A percentile compares a stretch with the other conserved stretches of the same genome.
Evolutionary conservation across 2,329 filamentous ascomycete species (phyloP).

Genomic region (Penicillium sumatraense): DNA sequence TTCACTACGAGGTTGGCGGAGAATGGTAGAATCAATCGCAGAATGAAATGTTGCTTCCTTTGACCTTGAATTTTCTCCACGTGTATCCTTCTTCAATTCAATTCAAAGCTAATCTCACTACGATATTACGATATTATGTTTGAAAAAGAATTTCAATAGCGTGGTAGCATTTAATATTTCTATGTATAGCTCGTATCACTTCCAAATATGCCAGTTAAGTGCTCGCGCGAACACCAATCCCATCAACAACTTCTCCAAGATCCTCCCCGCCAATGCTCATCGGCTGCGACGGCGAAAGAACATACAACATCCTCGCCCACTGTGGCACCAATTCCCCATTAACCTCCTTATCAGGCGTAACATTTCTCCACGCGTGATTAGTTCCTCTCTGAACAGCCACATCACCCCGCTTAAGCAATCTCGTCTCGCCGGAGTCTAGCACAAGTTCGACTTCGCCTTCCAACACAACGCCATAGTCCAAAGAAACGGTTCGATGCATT

Average conservation of each 20-base stretch:
- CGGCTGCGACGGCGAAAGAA: constrained; percentile 27
- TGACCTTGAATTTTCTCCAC: too few relatives aligned
- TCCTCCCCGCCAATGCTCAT: constrained; percentile 28
- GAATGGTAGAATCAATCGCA: constrained; percentile 54
- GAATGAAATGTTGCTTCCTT: too few relatives aligned
- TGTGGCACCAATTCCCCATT: constrained; percentile 17
- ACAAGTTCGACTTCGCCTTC: constrained; percentile 26
- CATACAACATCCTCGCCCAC: constrained; percentile 36
- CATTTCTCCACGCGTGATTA: constrained; percentile 38
- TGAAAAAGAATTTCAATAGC: too few relatives aligned
- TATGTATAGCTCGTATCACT: too few relatives aligned
- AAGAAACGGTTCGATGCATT: constrained; percentile 17
- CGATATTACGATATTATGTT: too few relatives aligned
- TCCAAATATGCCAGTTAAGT: too few relatives aligned
- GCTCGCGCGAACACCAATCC: constrained; percentile 27
- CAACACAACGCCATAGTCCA: constrained; percentile 19
- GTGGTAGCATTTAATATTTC: too few relatives aligned
- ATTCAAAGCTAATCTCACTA: too few relatives aligned
- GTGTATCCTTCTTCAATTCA: too few relatives aligned
- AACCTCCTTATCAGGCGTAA: constrained; percentile 21
- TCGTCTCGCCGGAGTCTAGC: constrained; percentile 54
- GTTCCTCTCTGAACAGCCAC: constrained; percentile 56
- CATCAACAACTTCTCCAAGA: constrained; percentile 36
- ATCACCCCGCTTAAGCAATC: constrained; percentile 54
- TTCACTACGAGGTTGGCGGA: constrained; percentile 59